Conservation (phyloP, 2,329 filamentous ascomycete genomes). For the Pestalotiopsis sp. region DNA sequence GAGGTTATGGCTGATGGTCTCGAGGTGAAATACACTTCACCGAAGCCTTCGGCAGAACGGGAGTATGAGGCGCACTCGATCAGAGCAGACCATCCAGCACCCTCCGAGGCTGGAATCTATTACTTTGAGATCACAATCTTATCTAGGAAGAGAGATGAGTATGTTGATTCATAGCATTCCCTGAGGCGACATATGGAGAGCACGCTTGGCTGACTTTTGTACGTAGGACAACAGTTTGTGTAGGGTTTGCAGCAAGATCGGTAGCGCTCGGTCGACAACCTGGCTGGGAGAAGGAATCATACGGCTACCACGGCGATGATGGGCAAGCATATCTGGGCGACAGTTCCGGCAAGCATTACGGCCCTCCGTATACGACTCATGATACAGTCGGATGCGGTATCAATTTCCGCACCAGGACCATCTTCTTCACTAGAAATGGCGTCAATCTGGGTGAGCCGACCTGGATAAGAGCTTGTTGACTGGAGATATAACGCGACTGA, state of each 20-base stretch:
- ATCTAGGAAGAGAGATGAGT: conserved; percentile 57
- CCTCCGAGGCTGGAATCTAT: conserved; percentile 87
- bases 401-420: conserved; percentile 64
- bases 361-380: conserved; percentile 54
- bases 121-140: conserved; percentile 77
- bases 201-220: not conserved
- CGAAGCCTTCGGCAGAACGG: conserved; percentile 50
- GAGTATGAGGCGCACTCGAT: conserved; percentile 81
- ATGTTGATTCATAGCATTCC: conserved; percentile 31
- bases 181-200: not conserved
- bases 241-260: conserved; percentile 62
- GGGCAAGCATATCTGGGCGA: conserved; percentile 62
- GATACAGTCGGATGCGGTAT: conserved; percentile 68
- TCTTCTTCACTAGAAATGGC: conserved; percentile 73
- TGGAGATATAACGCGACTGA: not conserved
- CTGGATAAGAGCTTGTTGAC: not conserved
- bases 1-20: conserved; percentile 76
- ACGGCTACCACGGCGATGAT: conserved; percentile 72
- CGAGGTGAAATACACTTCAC: conserved; percentile 65
- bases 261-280: conserved; percentile 59
- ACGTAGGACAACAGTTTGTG: conserved; percentile 60
- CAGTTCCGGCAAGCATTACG: conserved; percentile 59
- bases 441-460: conserved; percentile 50
- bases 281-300: conserved; percentile 70
- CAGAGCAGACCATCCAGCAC: conserved; percentile 84